Evolutionary conservation across 2,329 filamentous ascomycete species (phyloP).

Genomic region (Tetracladium maxilliforme): DNA sequence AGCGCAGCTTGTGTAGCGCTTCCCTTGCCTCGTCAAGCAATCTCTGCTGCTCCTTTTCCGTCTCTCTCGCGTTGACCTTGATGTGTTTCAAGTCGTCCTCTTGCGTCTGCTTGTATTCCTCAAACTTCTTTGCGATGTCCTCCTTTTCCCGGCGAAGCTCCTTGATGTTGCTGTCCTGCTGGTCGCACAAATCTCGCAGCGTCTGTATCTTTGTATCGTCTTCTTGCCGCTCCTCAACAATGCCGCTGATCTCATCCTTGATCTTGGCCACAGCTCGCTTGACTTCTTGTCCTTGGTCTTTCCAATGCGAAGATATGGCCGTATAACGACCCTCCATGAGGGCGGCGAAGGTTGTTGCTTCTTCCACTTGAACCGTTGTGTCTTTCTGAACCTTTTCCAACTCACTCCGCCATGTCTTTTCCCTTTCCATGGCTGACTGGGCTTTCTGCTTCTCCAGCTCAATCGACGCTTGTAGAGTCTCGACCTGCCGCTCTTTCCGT

Average conservation of each 20-base stretch:
- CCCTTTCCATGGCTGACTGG: conserved; percentile 40
- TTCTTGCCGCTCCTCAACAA: conserved; percentile 37
- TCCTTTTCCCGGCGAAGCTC: conserved; percentile 45
- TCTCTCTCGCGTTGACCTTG: conserved; percentile 36
- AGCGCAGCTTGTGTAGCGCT: conserved; percentile 53
- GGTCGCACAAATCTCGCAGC: conserved; percentile 55
- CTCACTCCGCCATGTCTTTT: conserved; percentile 46
- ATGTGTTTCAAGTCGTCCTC: conserved; percentile 45
- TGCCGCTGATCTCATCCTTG: conserved; percentile 33
- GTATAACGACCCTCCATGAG: conserved; percentile 60
- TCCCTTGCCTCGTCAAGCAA: conserved; percentile 42
- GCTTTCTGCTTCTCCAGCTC: conserved; percentile 50
- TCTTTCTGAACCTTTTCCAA: conserved; percentile 47
- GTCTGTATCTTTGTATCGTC: conserved; percentile 51
- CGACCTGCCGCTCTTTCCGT: conserved; percentile 61
- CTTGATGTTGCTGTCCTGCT: conserved; percentile 55
- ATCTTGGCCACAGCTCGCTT: conserved; percentile 33
- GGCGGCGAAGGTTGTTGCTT: conserved; percentile 47
- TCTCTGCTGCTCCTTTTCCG: conserved; percentile 45
- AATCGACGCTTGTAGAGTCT: conserved; percentile 48
- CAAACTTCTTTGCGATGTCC: conserved; percentile 43
- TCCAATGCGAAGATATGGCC: conserved; percentile 50
- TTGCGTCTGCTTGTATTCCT: conserved; percentile 48
- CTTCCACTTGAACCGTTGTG: conserved; percentile 47
- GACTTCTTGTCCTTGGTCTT: conserved; percentile 48